Evolutionary conservation across 164 flowering plant genomes (phyloP).

Genomic region (Nelumbo lutea): DNA sequence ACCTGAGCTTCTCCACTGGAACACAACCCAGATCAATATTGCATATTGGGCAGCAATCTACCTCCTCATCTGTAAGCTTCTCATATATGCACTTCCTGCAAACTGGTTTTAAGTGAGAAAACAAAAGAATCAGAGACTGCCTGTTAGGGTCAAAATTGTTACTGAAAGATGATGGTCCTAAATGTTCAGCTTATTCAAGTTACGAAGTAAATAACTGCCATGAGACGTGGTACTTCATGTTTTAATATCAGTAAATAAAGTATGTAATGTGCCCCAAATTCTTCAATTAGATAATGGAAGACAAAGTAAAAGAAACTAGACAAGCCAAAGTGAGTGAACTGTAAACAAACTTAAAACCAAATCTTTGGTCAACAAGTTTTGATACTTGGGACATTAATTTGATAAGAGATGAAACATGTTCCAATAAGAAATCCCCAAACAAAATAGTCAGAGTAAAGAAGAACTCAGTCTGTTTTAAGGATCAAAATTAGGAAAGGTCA

Average conservation of each 20-base stretch:
- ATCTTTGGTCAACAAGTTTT: background rate
- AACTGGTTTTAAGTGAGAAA: slow-evolving; percentile 38
- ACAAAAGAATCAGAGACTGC: slow-evolving; percentile 6
- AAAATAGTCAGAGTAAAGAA: background rate
- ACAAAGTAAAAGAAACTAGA: no score
- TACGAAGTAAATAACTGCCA: background rate
- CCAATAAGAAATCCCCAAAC: background rate
- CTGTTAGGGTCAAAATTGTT: background rate
- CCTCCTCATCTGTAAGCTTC: slow-evolving; percentile 76
- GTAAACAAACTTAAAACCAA: background rate
- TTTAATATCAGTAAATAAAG: background rate
- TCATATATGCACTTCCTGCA: slow-evolving; percentile 93
- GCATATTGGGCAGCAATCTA: slow-evolving; percentile 86
- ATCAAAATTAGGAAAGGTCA: no score
- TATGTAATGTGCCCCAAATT: background rate
- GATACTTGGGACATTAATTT: no score
- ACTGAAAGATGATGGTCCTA: background rate
- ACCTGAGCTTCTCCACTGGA: slow-evolving; percentile 91
- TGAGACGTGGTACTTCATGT: no score
- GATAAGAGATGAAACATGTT: no score
- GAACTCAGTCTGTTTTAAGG: background rate
- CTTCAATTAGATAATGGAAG: background rate
- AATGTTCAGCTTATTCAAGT: background rate
- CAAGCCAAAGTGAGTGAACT: background rate
- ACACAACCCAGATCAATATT: slow-evolving; percentile 72